phyloP scores from a whole-genome alignment of 805 yeast genomes.

The fission yeast (Schizosaccharomyces pombe) region DNA sequence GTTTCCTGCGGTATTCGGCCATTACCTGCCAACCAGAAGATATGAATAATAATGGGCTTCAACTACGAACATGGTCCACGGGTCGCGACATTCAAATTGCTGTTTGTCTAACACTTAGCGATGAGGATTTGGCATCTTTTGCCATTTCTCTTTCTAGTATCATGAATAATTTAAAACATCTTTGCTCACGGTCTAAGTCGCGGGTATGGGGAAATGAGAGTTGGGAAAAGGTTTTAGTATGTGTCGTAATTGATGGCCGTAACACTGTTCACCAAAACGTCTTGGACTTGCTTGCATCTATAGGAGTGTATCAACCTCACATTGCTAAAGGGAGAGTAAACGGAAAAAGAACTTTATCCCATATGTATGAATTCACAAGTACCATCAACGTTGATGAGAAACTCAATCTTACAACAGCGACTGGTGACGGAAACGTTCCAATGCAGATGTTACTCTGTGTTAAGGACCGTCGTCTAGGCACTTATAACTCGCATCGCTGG shows the following conservation, averaged over 20 bases:
- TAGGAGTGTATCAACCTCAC: constrained; percentile 88
- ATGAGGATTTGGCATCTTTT: constrained; percentile 60
- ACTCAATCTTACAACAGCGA: constrained; percentile 16
- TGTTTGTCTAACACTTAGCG: constrained; percentile 73
- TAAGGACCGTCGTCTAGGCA: constrained; percentile 70
- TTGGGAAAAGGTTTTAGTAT: constrained; percentile 83
- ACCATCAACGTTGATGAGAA: constrained; percentile 44
- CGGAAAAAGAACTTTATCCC: constrained; percentile 58
- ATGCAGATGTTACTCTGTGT: constrained; percentile 73
- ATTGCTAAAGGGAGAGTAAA: constrained; percentile 81
- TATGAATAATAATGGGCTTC: constrained; percentile 37
- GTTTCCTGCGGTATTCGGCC: constrained; percentile 80
- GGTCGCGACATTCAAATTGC: constrained; percentile 59
- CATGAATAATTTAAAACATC: constrained; percentile 60
- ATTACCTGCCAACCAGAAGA: constrained; percentile 76
- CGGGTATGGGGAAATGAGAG: constrained; percentile 77
- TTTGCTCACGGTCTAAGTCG: constrained; percentile 38
- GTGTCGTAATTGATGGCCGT: constrained; percentile 81
- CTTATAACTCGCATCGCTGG: constrained; percentile 93
- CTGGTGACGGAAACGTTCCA: constrained; percentile 43
- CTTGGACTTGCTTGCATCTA: constrained; percentile 53
- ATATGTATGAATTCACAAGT: constrained; percentile 81
- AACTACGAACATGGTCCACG: constrained; percentile 64
- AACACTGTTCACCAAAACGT: constrained; percentile 58
- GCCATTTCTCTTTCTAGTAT: constrained; percentile 79